These are phyloP conservation scores for Melampsora medusae DNA, from an alignment of 1,284 basidiomycete species.

Conservation along the genomic window DNA sequence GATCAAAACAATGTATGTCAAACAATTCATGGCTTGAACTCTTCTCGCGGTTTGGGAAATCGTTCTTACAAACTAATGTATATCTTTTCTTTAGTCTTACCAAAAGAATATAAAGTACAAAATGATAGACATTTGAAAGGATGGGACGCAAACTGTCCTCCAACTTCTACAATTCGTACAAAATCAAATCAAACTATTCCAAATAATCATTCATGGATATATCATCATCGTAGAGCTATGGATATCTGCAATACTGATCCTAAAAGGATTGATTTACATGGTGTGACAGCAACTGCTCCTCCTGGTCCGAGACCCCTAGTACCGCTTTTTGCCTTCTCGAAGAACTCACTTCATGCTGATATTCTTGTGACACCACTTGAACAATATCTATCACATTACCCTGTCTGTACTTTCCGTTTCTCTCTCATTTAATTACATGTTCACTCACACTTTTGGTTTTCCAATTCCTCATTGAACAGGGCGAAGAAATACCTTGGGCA, in stretches of 20 bases:
- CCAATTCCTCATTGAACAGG: slow-evolving; percentile 2
- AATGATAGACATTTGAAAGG: slow-evolving; percentile 9
- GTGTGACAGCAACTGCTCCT: slow-evolving; percentile 50
- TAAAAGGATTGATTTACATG: slow-evolving; percentile 35
- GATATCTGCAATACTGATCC: slow-evolving; percentile 44
- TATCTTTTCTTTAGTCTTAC: background rate
- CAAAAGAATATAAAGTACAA: slow-evolving; percentile 2
- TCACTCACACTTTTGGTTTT: background rate
- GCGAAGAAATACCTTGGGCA: slow-evolving; percentile 51
- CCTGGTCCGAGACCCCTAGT: slow-evolving; percentile 48
- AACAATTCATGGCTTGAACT: too few species aligned
- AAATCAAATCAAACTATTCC: background rate
- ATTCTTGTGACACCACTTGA: slow-evolving; percentile 59
- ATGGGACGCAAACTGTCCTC: slow-evolving; percentile 43
- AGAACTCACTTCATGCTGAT: slow-evolving; percentile 56
- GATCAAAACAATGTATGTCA: slow-evolving; percentile 1
- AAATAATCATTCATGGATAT: slow-evolving; percentile 19
- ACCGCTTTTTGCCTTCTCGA: slow-evolving; percentile 52
- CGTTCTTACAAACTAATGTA: background rate
- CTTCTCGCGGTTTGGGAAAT: too few species aligned
- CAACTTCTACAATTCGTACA: slow-evolving; percentile 12
- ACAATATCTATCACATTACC: slow-evolving; percentile 52
- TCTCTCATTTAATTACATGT: too few species aligned
- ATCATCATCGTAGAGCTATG: slow-evolving; percentile 27
- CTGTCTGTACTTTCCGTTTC: background rate